A percentile compares a stretch with the other conserved stretches of the same genome.
Conservation (phyloP, 257 asterid genomes). For the Vinca minor region DNA sequence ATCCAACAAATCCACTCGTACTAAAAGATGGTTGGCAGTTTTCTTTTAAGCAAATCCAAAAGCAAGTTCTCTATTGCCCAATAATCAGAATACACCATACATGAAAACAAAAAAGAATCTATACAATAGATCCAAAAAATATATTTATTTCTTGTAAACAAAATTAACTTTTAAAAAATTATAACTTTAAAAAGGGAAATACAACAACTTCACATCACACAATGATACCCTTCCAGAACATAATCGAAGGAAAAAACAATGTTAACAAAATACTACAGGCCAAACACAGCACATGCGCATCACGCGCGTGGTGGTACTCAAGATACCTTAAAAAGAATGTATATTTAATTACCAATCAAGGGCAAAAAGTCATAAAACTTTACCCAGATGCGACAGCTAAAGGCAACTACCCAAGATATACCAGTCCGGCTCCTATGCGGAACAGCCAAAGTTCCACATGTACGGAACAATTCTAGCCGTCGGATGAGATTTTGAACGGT, state of each 20-base stretch:
- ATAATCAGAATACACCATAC: neutral
- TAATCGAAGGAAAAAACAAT: neutral
- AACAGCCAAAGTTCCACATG: too few species aligned
- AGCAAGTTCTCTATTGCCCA: too few species aligned
- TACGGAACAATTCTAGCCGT: too few species aligned
- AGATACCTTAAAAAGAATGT: neutral
- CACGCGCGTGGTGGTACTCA: neutral
- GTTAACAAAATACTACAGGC: slow-evolving; percentile 1
- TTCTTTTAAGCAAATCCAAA: neutral
- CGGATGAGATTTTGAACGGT: too few species aligned
- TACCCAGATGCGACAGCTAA: slow-evolving; percentile 2
- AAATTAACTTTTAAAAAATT: neutral
- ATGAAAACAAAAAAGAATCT: neutral
- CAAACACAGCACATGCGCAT: slow-evolving; percentile 14
- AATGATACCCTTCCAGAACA: neutral
- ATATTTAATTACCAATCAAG: neutral
- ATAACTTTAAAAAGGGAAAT: neutral
- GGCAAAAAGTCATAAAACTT: slow-evolving; percentile 14
- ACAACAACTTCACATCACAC: too few species aligned
- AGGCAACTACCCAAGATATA: slow-evolving; percentile 24
- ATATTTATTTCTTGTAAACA: neutral
- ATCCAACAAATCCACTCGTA: neutral
- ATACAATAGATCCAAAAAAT: neutral
- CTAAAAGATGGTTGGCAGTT: neutral
- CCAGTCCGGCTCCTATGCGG: too few species aligned